Evolutionary conservation across 768 basidiomycete species (phyloP), one percentile per base, ranked within the genome.

Genomic region (Leccinum longicurvipes): DNA sequence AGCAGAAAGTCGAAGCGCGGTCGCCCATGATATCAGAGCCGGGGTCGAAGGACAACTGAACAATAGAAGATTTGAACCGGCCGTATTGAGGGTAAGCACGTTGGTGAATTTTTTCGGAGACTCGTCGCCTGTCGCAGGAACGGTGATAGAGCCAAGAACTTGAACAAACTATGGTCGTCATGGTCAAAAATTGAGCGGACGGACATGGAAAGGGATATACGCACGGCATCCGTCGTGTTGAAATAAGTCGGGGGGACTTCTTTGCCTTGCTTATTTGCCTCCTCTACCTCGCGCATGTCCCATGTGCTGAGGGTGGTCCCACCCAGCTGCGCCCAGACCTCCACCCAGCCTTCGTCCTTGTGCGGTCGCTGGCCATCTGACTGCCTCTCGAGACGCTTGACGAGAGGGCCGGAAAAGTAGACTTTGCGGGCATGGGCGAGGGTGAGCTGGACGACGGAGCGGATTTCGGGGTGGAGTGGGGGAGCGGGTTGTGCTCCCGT

Each of bases 41-140:
- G 76, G 69, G 27, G 85, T 82, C 21, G 79, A 80, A 17, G 88
- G 87, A 67, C 93, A 95, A 9, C 93, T 89, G 74, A 98, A 96
- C 3, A 96, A 73, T 29, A 94, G 75, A 45, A 94, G 78, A 69
- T 98, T 98, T 28, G 86, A 86, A 21, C 96, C 96, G 1, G 95
- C 96, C 6, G 91, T 96, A 69, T 95, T 99, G 61, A 99, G 78
- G 0, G 92, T 91, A 55, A 98, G 80, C 51, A 98, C 88, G 67
- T 92, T 90, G 0, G 77, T 77, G 62, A 84, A 89, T 60, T 83
- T 81, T 65, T 81, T 80, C 0, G 79, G 61, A 1, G 87, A 83
- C 1, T 74, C 60, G 11, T 69, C 76, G 1, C 76, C 67, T 0
- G 81, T 79, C 7, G 81, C 75, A 1, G 86, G 86, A 19, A 83